Percentiles rank a stretch among this genome's conserved stretches.
These are phyloP conservation scores for Nicotiana noctiflora DNA, from an alignment of 257 asterid species.

Conservation along the genomic window DNA sequence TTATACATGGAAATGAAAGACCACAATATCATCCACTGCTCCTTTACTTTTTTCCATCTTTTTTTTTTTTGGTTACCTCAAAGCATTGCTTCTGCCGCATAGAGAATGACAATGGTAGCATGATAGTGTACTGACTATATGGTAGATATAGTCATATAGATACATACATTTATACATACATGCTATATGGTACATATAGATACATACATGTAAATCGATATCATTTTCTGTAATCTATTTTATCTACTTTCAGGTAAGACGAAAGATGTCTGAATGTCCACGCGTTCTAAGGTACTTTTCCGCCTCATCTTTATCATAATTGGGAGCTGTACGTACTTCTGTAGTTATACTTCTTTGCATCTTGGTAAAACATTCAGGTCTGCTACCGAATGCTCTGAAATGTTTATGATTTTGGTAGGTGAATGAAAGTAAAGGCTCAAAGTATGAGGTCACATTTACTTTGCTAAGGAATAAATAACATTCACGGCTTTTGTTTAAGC, in stretches of 20 bases:
- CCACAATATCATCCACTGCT: neutral
- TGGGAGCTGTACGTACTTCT: neutral
- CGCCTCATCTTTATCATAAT: neutral
- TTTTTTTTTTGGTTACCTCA: neutral
- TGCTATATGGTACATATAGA: neutral
- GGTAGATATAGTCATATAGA: neutral
- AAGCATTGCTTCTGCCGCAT: neutral
- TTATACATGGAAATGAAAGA: neutral
- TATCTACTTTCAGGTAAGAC: slow-evolving; percentile 52
- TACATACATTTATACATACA: neutral
- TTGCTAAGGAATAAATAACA: neutral
- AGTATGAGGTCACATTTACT: neutral
- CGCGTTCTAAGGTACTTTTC: slow-evolving; percentile 63
- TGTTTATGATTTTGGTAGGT: neutral
- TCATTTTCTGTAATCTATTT: slow-evolving; percentile 10
- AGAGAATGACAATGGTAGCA: neutral
- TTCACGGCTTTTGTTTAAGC: neutral
- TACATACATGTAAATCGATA: neutral
- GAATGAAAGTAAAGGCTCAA: neutral
- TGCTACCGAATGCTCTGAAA: neutral
- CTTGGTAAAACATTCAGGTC: neutral
- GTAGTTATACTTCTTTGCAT: neutral
- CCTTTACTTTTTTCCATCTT: neutral
- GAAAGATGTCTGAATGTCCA: slow-evolving; percentile 81
- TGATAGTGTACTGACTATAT: neutral